A percentile compares a stretch with the other conserved stretches of the same genome.
Conservation (phyloP, 2,329 filamentous ascomycete genomes). For the Fusarium nygamai region DNA sequence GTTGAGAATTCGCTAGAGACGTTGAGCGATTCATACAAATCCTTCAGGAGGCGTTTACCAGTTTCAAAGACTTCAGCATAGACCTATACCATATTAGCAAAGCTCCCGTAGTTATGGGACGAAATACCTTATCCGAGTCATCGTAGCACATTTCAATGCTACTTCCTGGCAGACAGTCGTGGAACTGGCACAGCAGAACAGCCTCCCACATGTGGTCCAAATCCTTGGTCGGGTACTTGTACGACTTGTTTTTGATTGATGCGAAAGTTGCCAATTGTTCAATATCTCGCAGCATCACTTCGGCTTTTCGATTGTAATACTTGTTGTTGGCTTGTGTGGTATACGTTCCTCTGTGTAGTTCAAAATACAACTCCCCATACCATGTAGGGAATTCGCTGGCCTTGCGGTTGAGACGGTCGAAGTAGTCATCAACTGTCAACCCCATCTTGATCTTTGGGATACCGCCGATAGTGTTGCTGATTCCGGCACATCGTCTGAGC, state of each 20-base stretch:
- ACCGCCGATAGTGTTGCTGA: conserved; percentile 83
- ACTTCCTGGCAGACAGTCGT: conserved; percentile 94
- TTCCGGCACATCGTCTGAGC: conserved; percentile 87
- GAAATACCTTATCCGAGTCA: conserved; percentile 80
- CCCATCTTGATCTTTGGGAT: conserved; percentile 91
- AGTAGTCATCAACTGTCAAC: conserved; percentile 92
- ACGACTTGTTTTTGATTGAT: conserved; percentile 75
- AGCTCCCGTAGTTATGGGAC: neutral
- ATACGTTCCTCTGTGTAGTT: conserved; percentile 95
- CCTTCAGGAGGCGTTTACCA: conserved; percentile 75
- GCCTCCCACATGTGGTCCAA: conserved; percentile 97
- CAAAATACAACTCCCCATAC: conserved; percentile 98
- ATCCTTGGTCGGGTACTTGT: conserved; percentile 93
- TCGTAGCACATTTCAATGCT: conserved; percentile 98
- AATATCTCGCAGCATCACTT: conserved; percentile 85
- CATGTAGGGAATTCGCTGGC: conserved; percentile 85
- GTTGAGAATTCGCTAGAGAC: conserved; percentile 58
- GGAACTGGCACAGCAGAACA: conserved; percentile 93
- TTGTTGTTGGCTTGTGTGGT: conserved; percentile 99
- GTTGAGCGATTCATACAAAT: conserved; percentile 74
- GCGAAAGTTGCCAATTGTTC: conserved; percentile 89
- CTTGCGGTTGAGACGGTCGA: conserved; percentile 84
- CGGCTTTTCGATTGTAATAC: conserved; percentile 86
- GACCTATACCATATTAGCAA: conserved; percentile 57
- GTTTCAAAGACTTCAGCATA: conserved; percentile 86